Percentiles rank a stretch among this genome's conserved stretches.
Evolutionary conservation across 345 rosid species (phyloP).

Genomic region (Pistacia atlantica): DNA sequence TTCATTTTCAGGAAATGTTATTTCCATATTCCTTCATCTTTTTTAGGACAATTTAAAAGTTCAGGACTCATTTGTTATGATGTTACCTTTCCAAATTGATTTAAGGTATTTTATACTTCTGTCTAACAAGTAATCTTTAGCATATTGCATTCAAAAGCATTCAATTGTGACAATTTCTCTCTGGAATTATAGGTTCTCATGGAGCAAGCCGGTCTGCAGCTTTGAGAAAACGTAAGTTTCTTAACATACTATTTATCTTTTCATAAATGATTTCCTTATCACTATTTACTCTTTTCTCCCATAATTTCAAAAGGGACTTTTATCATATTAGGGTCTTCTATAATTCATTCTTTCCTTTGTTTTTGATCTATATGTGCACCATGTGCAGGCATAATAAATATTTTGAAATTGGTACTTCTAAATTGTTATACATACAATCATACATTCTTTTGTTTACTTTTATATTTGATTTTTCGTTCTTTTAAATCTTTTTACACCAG

Average conservation of each 20-base stretch:
- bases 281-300: background rate
- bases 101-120: background rate
- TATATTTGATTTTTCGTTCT: background rate
- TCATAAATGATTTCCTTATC: background rate
- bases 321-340: background rate
- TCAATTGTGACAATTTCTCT: background rate
- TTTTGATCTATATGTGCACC: background rate
- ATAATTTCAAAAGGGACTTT: background rate
- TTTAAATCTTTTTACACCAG: constrained; percentile 32
- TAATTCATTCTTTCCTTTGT: background rate
- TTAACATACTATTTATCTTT: background rate
- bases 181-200: constrained; percentile 64
- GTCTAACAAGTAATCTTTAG: background rate
- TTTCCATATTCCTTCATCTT: no score
- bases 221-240: constrained; percentile 76
- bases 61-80: background rate
- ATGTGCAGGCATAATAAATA: constrained; percentile 31
- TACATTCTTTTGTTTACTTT: background rate
- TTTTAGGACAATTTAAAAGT: background rate
- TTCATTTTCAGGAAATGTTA: no score
- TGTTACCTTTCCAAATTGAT: no score
- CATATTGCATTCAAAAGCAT: background rate
- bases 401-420: background rate
- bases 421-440: no score
- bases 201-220: constrained; percentile 95